A percentile compares a stretch with the other conserved stretches of the same genome.
These are phyloP conservation scores for Colletotrichum higginsianum DNA, from an alignment of 2,329 filamentous ascomycete species.

Conservation along the genomic window DNA sequence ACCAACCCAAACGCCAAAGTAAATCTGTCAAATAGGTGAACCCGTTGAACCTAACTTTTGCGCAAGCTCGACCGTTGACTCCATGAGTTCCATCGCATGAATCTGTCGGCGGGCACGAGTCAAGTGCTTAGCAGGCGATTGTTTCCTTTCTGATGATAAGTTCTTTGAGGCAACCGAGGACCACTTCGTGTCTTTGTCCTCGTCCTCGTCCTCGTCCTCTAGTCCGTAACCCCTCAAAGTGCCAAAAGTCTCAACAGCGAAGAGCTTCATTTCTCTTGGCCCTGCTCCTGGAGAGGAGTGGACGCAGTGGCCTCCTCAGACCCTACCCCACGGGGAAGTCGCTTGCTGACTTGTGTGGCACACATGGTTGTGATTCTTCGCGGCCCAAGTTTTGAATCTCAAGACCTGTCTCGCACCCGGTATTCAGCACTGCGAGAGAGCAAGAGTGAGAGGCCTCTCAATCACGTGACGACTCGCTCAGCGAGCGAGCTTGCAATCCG, in stretches of 20 bases:
- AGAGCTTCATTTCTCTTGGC: not conserved
- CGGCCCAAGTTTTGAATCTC: not conserved
- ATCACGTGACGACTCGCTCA: conserved; percentile 28
- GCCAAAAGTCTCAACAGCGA: not conserved
- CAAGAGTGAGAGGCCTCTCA: not conserved
- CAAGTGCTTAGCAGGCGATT: not conserved
- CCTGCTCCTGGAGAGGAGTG: not conserved
- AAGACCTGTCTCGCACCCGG: conserved; percentile 20
- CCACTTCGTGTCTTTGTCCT: not conserved
- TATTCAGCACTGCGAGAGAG: not conserved
- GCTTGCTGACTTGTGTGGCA: conserved; percentile 2
- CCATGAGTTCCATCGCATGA: not conserved
- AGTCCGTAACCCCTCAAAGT: not conserved
- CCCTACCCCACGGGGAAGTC: not conserved
- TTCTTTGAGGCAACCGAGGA: not conserved
- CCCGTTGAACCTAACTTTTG: not conserved
- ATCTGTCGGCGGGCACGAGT: not conserved
- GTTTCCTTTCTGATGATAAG: not conserved
- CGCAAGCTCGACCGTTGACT: not conserved
- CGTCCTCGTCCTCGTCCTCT: not conserved
- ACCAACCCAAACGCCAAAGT: not conserved
- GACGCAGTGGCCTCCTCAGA: not conserved
- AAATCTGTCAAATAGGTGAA: not conserved
- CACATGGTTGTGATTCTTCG: conserved; percentile 23
- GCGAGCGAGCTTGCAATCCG: not conserved